phyloP scores from a whole-genome alignment of 129 eudicot species.

The Arctium minus region DNA sequence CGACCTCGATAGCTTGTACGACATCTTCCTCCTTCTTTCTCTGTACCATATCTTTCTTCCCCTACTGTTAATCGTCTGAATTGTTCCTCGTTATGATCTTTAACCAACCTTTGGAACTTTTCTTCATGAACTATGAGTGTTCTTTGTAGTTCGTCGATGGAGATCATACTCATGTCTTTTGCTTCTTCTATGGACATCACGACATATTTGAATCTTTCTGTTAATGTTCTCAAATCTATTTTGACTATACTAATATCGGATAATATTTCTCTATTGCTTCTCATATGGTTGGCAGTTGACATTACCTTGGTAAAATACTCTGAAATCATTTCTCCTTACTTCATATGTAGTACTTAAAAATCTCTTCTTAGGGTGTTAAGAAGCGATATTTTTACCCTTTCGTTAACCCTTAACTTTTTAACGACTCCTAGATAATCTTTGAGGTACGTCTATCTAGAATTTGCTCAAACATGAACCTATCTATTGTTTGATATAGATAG shows the following conservation, averaged over 20 bases:
- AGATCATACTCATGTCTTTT: not conserved
- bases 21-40: not conserved
- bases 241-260: not conserved
- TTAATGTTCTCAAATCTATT: not conserved
- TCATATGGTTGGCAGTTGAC: not conserved
- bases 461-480: too few relatives aligned
- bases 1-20: not conserved
- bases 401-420: too few relatives aligned
- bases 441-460: too few relatives aligned
- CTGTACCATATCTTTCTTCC: too few relatives aligned
- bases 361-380: not conserved
- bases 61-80: too few relatives aligned
- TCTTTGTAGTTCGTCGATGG: not conserved
- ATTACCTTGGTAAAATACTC: not conserved
- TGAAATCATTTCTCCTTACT: not conserved
- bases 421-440: too few relatives aligned
- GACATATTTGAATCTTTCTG: too few relatives aligned
- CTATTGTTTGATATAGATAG: too few relatives aligned
- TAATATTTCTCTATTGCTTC: not conserved
- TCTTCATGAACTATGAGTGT: not conserved
- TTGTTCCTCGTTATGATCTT: not conserved
- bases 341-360: not conserved
- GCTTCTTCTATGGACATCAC: not conserved
- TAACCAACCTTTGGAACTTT: not conserved
- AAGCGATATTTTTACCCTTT: not conserved